Evolutionary conservation across 345 rosid genomes (phyloP).

Genomic region (Trapa bicornis): DNA sequence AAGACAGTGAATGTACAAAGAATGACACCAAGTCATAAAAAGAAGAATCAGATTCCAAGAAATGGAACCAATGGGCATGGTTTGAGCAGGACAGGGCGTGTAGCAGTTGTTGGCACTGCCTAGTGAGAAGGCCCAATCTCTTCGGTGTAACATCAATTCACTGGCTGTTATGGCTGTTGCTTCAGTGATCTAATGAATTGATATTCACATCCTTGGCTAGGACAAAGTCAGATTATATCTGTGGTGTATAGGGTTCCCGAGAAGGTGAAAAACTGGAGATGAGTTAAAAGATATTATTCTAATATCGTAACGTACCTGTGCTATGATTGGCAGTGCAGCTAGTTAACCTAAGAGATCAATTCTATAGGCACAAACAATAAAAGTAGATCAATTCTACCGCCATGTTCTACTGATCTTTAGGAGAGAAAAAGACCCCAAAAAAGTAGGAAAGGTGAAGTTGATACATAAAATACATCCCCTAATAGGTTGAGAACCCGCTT

Average conservation of each 20-base stretch:
- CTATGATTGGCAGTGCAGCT: not conserved
- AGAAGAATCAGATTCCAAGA: conserved; percentile 13
- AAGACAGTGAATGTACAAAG: conserved; percentile 5
- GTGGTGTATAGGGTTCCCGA: not conserved
- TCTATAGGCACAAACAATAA: not conserved
- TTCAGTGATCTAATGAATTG: not conserved
- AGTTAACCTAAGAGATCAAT: not conserved
- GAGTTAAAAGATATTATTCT: no score
- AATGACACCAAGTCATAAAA: conserved; percentile 14
- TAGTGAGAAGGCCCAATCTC: conserved; percentile 17
- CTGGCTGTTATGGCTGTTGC: not conserved
- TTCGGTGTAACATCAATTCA: not conserved
- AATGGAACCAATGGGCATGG: conserved; percentile 22
- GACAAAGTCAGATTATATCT: not conserved
- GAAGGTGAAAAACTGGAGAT: not conserved
- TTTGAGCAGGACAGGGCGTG: conserved; percentile 17
- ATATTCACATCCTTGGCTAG: not conserved
- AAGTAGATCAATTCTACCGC: no score
- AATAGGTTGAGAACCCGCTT: no score
- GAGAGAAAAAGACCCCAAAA: no score
- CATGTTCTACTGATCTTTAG: no score
- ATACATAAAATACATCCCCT: no score
- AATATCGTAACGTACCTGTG: not conserved
- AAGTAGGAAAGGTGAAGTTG: no score
- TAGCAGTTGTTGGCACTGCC: conserved; percentile 29